These are phyloP conservation scores for Moesziomyces aphidis DNA, from an alignment of 1,284 basidiomycete species.

Conservation along the genomic window DNA sequence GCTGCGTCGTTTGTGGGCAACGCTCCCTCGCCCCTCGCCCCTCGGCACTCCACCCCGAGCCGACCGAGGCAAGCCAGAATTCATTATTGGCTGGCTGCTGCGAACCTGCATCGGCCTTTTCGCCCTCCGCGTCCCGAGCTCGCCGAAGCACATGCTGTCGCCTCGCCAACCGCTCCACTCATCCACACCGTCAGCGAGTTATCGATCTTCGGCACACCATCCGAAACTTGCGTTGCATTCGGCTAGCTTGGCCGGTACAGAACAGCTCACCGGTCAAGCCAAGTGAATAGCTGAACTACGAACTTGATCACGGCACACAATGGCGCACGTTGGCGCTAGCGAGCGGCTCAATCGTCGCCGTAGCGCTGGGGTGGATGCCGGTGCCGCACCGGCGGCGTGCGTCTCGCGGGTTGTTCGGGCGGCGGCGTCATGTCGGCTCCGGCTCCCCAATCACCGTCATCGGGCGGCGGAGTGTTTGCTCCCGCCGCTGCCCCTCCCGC, in stretches of 20 bases:
- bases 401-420: constrained; percentile 7
- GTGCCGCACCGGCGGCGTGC: constrained; percentile 20
- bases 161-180: background rate
- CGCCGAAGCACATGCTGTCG: constrained; percentile 20
- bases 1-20: background rate
- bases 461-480: background rate
- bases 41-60: background rate
- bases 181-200: background rate
- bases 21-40: too few species aligned
- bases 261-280: background rate
- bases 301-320: too few species aligned
- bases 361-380: constrained; percentile 25
- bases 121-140: constrained; percentile 25
- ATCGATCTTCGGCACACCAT: background rate
- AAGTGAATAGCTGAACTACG: too few species aligned
- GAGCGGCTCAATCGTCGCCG: constrained; percentile 1
- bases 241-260: background rate
- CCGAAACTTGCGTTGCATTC: background rate
- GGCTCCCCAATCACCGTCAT: constrained; percentile 4
- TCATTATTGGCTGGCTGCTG: background rate
- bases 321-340: too few species aligned
- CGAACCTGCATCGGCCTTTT: constrained; percentile 17
- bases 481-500: background rate
- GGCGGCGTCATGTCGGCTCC: constrained; percentile 1
- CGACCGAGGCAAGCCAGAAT: too few species aligned